Base-by-base conservation (phyloP, 2,329 filamentous ascomycete species). In the Colletotrichum gloeosporioides region DNA sequence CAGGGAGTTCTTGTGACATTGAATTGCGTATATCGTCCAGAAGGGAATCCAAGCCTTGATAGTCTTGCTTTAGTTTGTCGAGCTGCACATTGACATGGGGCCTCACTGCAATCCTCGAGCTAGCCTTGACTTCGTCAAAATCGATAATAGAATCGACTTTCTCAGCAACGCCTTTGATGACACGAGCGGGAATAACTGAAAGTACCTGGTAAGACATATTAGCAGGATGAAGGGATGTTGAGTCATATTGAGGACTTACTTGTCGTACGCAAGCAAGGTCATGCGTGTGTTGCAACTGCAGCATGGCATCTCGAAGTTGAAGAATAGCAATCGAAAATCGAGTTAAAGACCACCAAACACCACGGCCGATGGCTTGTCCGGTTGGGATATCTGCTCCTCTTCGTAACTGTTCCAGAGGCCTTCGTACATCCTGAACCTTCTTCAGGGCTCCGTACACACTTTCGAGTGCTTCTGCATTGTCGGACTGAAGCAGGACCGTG, bases 71-170 rank as follows among this genome's bases (percentile, higher is more conserved):
- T 79, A 96, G 88, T 27, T 91, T 88, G 81, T 99, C 97, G 1
- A 99, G 90, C 57, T 94, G 90, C 32, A 88, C 84, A 81, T 97
- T 93, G 16, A 98, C 86, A 0, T 95, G 95, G 25, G 90, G 85
- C 66, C 91, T 91, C 15, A 99, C 93, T 4, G 95, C 92, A 2
- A 94, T 95, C 29, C 94, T 92, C 72, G 92, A 91, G 78, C 94
- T 91, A 64, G 93, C 89, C 72, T 92, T 92, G 0, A 95, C 96
- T 75, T 92, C 90, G 36, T 96, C 91, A 79, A 98, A 96, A 82
- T 98, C 95, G 65, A 98, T 90, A 16, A 93, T 94, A 70, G 93
- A 90, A 57, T 91, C 91, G 68, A 99, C 94, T 73, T 92, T 88
- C 69, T 92, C 90, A 7, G 95, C 95, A 44, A 98, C 87, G 55